Conservation (phyloP, 140 eudicot genomes). For the Flaveria floridana region DNA sequence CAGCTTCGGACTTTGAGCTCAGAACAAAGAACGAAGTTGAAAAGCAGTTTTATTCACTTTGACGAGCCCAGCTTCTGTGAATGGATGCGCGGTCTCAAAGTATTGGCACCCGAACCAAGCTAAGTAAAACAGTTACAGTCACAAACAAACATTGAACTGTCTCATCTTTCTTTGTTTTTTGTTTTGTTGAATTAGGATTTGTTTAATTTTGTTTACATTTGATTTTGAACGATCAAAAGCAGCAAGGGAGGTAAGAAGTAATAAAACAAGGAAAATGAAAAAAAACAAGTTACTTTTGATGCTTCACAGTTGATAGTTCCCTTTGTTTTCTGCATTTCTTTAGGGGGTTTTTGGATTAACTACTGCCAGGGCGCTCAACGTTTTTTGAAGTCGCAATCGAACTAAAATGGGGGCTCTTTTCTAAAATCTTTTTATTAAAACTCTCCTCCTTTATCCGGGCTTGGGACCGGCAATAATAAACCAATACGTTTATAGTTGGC, state of each 20-base stretch:
- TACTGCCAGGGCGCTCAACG: no score
- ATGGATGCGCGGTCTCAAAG: slow-evolving; percentile 91
- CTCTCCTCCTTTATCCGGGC: no score
- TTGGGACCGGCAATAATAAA: no score
- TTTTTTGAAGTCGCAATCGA: no score
- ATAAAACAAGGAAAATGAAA: slow-evolving; percentile 4
- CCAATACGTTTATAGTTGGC: no score
- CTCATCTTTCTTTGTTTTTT: slow-evolving; percentile 17
- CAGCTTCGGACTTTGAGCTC: slow-evolving; percentile 76
- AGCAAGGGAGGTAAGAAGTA: slow-evolving; percentile 31
- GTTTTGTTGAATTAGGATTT: slow-evolving; percentile 21
- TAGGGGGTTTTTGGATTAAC: not conserved
- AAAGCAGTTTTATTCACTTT: slow-evolving; percentile 83
- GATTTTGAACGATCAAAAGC: slow-evolving; percentile 28
- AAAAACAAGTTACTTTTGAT: slow-evolving; percentile 27
- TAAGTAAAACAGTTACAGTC: slow-evolving; percentile 29
- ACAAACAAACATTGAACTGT: not conserved
- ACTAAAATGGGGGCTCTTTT: no score
- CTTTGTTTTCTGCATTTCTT: not conserved
- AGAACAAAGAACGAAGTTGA: slow-evolving; percentile 79
- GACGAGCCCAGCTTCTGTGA: slow-evolving; percentile 95
- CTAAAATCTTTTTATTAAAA: no score
- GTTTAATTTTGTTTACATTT: slow-evolving; percentile 34
- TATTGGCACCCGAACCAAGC: slow-evolving; percentile 81
- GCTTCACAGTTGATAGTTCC: slow-evolving; percentile 4